Percentiles rank a stretch among this genome's conserved stretches.
Conservation (phyloP, 73 alveolate genomes). For the Tetrahymena elliotti region DNA sequence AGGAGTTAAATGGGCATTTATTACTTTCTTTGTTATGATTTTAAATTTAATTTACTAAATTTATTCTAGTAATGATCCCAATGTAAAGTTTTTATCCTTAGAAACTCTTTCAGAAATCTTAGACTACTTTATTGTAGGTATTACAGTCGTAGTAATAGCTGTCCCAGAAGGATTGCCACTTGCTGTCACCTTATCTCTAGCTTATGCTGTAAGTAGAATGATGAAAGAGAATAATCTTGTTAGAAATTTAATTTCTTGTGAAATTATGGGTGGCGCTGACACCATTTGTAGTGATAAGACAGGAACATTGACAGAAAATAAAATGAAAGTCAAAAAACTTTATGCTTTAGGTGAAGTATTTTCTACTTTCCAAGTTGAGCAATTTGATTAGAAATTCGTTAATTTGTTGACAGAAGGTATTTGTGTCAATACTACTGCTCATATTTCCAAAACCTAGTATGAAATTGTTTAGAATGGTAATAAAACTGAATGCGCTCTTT, state of each 20-base stretch:
- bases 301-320: constrained; percentile 91
- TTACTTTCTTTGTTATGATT: constrained; percentile 71
- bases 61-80: constrained; percentile 36
- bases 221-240: constrained; percentile 87
- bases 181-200: constrained; percentile 91
- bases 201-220: constrained; percentile 87
- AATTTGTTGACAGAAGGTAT: background rate
- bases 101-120: constrained; percentile 62
- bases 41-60: constrained; percentile 49
- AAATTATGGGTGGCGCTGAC: constrained; percentile 96
- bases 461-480: constrained; percentile 46
- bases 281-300: constrained; percentile 92
- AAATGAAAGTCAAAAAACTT: constrained; percentile 76
- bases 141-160: constrained; percentile 89
- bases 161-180: constrained; percentile 96
- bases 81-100: constrained; percentile 39
- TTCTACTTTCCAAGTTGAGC: constrained; percentile 7
- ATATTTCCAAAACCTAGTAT: constrained; percentile 31
- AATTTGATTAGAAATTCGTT: background rate
- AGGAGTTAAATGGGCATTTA: constrained; percentile 72
- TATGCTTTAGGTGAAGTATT: constrained; percentile 66
- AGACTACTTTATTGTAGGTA: constrained; percentile 77
- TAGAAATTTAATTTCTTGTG: constrained; percentile 84
- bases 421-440: constrained; percentile 21
- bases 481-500: constrained; percentile 61